Percentiles rank a stretch among this genome's conserved stretches.
These are phyloP conservation scores for Teratosphaeria nubilosa DNA, from an alignment of 2,329 filamentous ascomycete species.

Conservation along the genomic window DNA sequence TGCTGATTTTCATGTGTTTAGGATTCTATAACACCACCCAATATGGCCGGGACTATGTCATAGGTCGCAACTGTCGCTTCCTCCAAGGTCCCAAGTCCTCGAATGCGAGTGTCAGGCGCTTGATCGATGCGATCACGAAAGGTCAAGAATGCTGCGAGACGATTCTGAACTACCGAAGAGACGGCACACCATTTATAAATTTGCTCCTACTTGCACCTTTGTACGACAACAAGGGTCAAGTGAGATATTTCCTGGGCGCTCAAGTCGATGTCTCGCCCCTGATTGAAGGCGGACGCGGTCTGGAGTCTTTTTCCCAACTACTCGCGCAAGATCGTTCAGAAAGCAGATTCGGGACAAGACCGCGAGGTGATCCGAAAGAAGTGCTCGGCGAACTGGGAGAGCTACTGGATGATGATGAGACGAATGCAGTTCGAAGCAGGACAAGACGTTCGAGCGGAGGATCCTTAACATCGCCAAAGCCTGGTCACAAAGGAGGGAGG, in stretches of 20 bases:
- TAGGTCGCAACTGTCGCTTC: constrained; percentile 37
- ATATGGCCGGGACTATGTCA: constrained; percentile 33
- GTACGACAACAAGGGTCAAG: constrained; percentile 31
- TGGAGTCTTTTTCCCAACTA: constrained; percentile 28
- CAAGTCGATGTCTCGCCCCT: constrained; percentile 31
- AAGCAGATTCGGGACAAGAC: constrained; percentile 16
- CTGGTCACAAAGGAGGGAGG: constrained; percentile 5
- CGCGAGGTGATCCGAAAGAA: constrained; percentile 9
- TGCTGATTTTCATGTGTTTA: constrained; percentile 4
- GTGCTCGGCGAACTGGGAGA: constrained; percentile 21
- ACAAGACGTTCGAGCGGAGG: constrained; percentile 8
- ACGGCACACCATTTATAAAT: constrained; percentile 33
- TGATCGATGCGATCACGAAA: constrained; percentile 26
- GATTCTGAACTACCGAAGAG: constrained; percentile 33
- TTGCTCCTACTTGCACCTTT: constrained; percentile 31
- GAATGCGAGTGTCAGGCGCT: constrained; percentile 22
- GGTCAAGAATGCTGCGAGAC: constrained; percentile 35
- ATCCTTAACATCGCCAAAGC: not conserved
- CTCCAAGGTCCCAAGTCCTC: constrained; percentile 33
- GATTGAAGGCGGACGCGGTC: constrained; percentile 26
- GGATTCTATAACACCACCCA: constrained; percentile 36
- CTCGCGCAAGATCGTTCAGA: constrained; percentile 22
- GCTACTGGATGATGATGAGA: constrained; percentile 23
- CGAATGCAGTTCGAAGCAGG: constrained; percentile 20
- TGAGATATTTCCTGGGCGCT: constrained; percentile 31